A percentile compares a stretch with the other conserved stretches of the same genome.
phyloP scores from a whole-genome alignment of 2,329 filamentous ascomycete species.

The Pezicula neosporulosa region DNA sequence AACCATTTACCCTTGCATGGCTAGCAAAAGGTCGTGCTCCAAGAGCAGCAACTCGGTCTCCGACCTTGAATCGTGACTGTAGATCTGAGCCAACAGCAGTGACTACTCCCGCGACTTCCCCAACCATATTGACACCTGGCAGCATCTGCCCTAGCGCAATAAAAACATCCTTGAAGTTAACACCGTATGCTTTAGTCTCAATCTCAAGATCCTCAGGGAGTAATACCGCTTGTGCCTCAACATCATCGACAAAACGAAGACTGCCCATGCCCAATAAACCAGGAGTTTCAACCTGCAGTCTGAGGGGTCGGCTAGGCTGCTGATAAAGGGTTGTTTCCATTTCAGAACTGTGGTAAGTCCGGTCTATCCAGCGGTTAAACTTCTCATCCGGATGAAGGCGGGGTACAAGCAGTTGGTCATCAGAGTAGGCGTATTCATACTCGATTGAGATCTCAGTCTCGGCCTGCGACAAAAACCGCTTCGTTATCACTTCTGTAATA shows the following conservation, averaged over 20 bases:
- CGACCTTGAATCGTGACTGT: slow-evolving; percentile 17
- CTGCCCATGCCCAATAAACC: slow-evolving; percentile 7
- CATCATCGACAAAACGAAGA: slow-evolving; percentile 16
- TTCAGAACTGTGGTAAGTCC: not conserved
- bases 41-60: slow-evolving; percentile 26
- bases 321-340: slow-evolving; percentile 2
- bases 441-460: not conserved
- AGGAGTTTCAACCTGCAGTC: slow-evolving; percentile 5
- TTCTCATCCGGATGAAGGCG: slow-evolving; percentile 1
- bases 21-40: slow-evolving; percentile 21
- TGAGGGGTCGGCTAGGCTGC: slow-evolving; percentile 5
- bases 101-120: slow-evolving; percentile 27
- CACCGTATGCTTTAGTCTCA: slow-evolving; percentile 5
- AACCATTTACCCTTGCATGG: slow-evolving; percentile 17
- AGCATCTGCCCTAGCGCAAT: slow-evolving; percentile 18
- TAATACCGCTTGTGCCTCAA: slow-evolving; percentile 7
- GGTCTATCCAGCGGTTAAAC: slow-evolving; percentile 1
- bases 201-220: slow-evolving; percentile 4
- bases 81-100: slow-evolving; percentile 16
- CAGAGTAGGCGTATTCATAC: slow-evolving; percentile 4
- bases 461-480: not conserved
- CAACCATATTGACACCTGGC: slow-evolving; percentile 15
- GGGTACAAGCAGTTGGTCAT: slow-evolving; percentile 6
- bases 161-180: slow-evolving; percentile 22
- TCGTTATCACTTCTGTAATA: not conserved